These are phyloP conservation scores for Hyaloscypha variabilis DNA, from an alignment of 495 filamentous ascomycete species.

Conservation along the genomic window DNA sequence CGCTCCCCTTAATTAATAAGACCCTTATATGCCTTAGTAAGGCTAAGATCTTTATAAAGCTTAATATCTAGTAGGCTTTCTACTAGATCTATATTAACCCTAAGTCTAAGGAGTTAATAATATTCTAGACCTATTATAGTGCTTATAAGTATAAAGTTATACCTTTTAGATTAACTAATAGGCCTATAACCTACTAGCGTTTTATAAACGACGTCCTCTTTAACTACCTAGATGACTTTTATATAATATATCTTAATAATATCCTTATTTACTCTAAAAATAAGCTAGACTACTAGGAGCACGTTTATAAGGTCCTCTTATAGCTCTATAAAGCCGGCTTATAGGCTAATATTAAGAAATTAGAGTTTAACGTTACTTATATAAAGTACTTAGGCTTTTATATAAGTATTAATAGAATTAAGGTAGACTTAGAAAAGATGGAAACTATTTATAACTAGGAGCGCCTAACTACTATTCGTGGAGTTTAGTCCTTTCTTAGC, in stretches of 20 bases:
- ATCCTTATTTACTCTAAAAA: constrained; percentile 36
- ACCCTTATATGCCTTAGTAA: constrained; percentile 34
- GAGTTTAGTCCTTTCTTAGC: constrained; percentile 20
- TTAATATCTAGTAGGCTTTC: constrained; percentile 46
- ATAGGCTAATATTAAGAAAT: constrained; percentile 29
- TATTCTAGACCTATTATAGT: constrained; percentile 34
- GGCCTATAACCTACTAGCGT: constrained; percentile 33
- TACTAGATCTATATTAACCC: constrained; percentile 38
- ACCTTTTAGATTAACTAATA: constrained; percentile 36
- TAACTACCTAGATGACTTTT: constrained; percentile 27
- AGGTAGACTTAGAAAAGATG: constrained; percentile 21
- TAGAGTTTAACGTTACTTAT: constrained; percentile 30
- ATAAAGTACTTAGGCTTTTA: constrained; percentile 35
- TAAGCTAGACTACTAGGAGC: constrained; percentile 3
- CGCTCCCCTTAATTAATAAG: constrained; percentile 49
- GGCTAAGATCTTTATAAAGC: constrained; percentile 45
- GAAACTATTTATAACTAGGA: constrained; percentile 20
- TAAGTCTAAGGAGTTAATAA: constrained; percentile 38
- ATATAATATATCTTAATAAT: constrained; percentile 38
- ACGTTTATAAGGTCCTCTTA: constrained; percentile 1
- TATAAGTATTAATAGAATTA: constrained; percentile 28
- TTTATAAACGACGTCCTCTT: constrained; percentile 34
- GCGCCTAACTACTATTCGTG: background rate
- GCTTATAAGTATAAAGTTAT: constrained; percentile 37
- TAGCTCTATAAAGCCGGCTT: background rate